A percentile compares a stretch with the other conserved stretches of the same genome.
Conservation (phyloP, 805 yeast species). For the Wickerhamiella lipophila region DNA sequence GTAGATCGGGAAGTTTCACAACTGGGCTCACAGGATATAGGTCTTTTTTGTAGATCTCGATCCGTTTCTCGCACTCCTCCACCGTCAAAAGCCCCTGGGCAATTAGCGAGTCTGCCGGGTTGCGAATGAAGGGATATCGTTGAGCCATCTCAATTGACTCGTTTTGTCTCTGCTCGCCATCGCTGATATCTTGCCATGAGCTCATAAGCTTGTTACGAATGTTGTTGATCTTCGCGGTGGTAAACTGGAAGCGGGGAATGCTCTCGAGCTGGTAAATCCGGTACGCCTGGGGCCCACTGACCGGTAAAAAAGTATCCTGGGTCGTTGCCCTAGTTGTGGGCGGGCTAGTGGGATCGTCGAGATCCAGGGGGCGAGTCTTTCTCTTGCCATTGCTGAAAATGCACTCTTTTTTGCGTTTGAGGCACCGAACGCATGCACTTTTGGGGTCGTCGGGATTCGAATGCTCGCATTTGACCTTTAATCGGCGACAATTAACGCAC, state of each 20-base stretch:
- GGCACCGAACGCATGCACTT: slow-evolving; percentile 64
- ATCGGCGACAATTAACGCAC: slow-evolving; percentile 49
- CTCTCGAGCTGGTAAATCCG: slow-evolving; percentile 12
- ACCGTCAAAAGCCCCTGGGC: slow-evolving; percentile 43
- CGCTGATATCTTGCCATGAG: slow-evolving; percentile 21
- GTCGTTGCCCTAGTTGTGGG: not conserved
- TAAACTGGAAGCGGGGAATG: slow-evolving; percentile 7
- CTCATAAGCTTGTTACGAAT: slow-evolving; percentile 20
- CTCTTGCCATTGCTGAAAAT: slow-evolving; percentile 24
- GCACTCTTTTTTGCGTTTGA: slow-evolving; percentile 50
- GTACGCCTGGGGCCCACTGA: slow-evolving; percentile 10
- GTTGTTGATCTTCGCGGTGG: slow-evolving; percentile 8
- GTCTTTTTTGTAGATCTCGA: slow-evolving; percentile 37
- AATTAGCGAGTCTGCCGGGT: slow-evolving; percentile 31
- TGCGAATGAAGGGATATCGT: slow-evolving; percentile 15
- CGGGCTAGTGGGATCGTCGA: not conserved
- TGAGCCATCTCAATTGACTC: slow-evolving; percentile 32
- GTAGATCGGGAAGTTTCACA: slow-evolving; percentile 38
- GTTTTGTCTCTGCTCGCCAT: slow-evolving; percentile 42
- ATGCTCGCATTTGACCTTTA: slow-evolving; percentile 78
- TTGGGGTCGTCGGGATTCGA: slow-evolving; percentile 43
- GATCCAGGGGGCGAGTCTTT: not conserved
- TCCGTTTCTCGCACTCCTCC: slow-evolving; percentile 46
- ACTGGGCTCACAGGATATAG: slow-evolving; percentile 44
- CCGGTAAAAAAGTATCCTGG: not conserved